Conservation (phyloP, 352 stramenopile species). For the Phytophthora podocarpi region DNA sequence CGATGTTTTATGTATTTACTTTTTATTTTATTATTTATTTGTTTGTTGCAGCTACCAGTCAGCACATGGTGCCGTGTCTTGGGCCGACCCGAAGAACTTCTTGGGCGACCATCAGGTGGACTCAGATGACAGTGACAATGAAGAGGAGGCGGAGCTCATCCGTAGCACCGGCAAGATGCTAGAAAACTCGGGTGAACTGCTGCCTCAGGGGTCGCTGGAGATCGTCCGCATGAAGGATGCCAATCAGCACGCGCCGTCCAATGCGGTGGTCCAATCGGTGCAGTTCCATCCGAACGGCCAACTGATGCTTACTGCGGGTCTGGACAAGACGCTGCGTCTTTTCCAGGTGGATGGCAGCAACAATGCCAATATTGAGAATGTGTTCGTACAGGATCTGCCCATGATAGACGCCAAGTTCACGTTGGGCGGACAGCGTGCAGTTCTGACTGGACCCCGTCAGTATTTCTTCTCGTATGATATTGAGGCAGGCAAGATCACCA, state of each 20-base stretch:
- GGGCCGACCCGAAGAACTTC: conserved; percentile 80
- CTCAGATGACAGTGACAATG: conserved; percentile 62
- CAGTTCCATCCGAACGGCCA: conserved; percentile 91
- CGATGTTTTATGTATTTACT: no score
- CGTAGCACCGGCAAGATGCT: conserved; percentile 68
- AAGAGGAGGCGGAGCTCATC: conserved; percentile 56
- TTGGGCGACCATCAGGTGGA: conserved; percentile 35
- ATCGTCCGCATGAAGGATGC: conserved; percentile 89
- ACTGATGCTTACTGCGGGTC: conserved; percentile 87
- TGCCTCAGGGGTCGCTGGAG: conserved; percentile 68
- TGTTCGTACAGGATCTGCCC: conserved; percentile 91
- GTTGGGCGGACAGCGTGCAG: conserved; percentile 73
- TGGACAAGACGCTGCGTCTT: conserved; percentile 93
- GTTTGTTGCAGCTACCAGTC: conserved; percentile 57
- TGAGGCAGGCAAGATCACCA: conserved; percentile 89
- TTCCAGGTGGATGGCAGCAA: conserved; percentile 92
- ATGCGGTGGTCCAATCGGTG: conserved; percentile 86
- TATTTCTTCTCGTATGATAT: conserved; percentile 98
- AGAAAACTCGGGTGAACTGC: conserved; percentile 49
- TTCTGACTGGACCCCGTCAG: conserved; percentile 92
- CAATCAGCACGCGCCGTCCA: conserved; percentile 89
- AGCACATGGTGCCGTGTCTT: conserved; percentile 56
- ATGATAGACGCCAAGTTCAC: conserved; percentile 90
- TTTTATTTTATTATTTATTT: conserved; percentile 2
- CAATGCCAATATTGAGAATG: conserved; percentile 90